phyloP scores from a whole-genome alignment of 805 yeast species.

The Candida ipomoeae region DNA sequence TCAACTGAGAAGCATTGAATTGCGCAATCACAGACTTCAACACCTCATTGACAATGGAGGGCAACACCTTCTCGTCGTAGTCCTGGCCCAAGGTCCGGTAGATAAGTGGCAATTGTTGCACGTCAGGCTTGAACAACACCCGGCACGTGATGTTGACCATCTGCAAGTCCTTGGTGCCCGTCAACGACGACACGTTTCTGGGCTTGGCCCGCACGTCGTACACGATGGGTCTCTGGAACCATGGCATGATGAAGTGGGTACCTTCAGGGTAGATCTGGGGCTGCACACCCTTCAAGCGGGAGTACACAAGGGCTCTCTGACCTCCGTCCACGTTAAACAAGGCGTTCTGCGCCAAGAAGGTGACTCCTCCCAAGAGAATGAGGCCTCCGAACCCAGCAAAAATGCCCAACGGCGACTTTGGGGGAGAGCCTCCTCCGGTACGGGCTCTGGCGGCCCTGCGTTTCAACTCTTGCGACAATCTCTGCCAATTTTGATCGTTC shows the following conservation, averaged over 20 bases:
- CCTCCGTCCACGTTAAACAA: constrained; percentile 87
- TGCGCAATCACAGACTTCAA: constrained; percentile 96
- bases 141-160: constrained; percentile 99
- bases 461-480: constrained; percentile 38
- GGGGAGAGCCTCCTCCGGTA: constrained; percentile 25
- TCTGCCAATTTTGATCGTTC: constrained; percentile 42
- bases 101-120: constrained; percentile 71
- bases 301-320: constrained; percentile 92
- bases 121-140: constrained; percentile 86
- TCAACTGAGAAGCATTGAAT: constrained; percentile 95
- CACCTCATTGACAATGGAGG: constrained; percentile 97
- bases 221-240: constrained; percentile 89
- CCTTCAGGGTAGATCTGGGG: constrained; percentile 86
- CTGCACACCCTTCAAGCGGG: constrained; percentile 80
- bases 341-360: constrained; percentile 35
- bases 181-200: constrained; percentile 85
- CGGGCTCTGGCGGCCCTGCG: constrained; percentile 29
- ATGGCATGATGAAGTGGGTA: constrained; percentile 89
- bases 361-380: constrained; percentile 37
- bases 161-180: constrained; percentile 96
- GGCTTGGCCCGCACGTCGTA: constrained; percentile 96
- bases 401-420: constrained; percentile 34
- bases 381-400: constrained; percentile 43
- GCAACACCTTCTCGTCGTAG: constrained; percentile 94
- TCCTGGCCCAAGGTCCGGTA: constrained; percentile 91